Base-by-base conservation (phyloP, 768 basidiomycete genomes). In the Thelephora aurantiotincta region DNA sequence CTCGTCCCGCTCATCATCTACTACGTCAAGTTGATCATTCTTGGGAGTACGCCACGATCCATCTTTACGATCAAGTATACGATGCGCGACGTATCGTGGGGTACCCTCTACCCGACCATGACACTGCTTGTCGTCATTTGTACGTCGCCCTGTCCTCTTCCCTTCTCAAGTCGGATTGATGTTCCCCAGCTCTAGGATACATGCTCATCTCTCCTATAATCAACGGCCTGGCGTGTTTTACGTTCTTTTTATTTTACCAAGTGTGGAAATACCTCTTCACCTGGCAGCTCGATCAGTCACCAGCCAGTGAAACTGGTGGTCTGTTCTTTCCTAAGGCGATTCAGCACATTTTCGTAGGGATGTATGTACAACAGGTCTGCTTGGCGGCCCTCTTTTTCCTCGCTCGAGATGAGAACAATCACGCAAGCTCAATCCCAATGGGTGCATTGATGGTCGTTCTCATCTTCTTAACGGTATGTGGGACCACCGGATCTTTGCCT, bases 281-380 rank as follows among this genome's bases (percentile, higher is more conserved):
- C 11, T 65, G 63, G 63, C 78, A 76, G 51, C 76, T 77, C 56
- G 79, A 86, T 48, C 82, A 90, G 59, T 75, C 80, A 3, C 59
- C 72, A 0, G 64, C 72, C 3, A 67, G 67, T 44, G 92, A 96
- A 48, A 94, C 91, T 0, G 94, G 94, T 34, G 96, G 96, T 0
- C 60, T 88, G 44, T 98, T 96, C 71, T 98, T 91, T 73, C 93
- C 93, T 19, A 87, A 82, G 63, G 94, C 96, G 4, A 77, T 98
- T 22, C 80, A 87, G 44, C 96, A 98, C 58, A 58, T 94, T 26
- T 97, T 98, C 54, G 89, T 92, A 18, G 96, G 94, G 2, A 56
- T 98, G 60, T 99, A 99, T 60, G 72, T 99, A 41, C 77, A 93
- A 60, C 82, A 96, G 60, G 57, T 97, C 44, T 91, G 86, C 60